Evolutionary conservation across 257 asterid species (phyloP), one percentile per base, ranked within the genome.

Genomic region (Hygrophila difformis): DNA sequence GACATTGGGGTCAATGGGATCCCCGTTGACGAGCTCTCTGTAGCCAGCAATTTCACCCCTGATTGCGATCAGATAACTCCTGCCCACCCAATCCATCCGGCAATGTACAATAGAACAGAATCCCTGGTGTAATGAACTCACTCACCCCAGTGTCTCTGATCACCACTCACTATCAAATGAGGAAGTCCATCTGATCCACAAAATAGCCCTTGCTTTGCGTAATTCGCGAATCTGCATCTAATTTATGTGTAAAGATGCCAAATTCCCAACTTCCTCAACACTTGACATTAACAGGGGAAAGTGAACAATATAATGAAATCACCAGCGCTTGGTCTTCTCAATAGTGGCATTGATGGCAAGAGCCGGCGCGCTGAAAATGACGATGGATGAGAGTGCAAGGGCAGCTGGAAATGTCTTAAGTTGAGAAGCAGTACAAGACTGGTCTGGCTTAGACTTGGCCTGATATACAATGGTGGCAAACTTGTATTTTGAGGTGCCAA

Each of bases 51-150:
- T 89, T 0, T 85, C 98, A 44, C 72, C 94, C 60, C 93, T 79
- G 38, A 85, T 75, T 24, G 96, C 91, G 37, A 89, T 89, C 67
- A 89, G 52, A 76, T 85, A 89, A 75, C 98, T 89, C 76, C 96
- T 54, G 2, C 98, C 96, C 98, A 85, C 73, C 98, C 98, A 47
- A 85, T 85, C 96, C 93, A 89, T 21, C 94, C 94, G 2, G 93
- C 93, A 47, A 89, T 85, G 86, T 89, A 85, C 47, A 82, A 56
- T n/a, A n/a, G 86, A 85, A 89, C 54, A 89, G 44, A 24, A 89
- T 69, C 12, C 98, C 98, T 0, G 96, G 96, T 1, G 96, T 89
- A 41, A 89, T 85, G 64, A 89, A 89, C 72, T 89, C 96, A n/a
- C n/a, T n/a, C n/a, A 5, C 94, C 98, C 98, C 94, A 82, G 58